These are phyloP conservation scores for Conidiobolus incongruus DNA, from an alignment of 371 early-diverging fungal species.

Conservation along the genomic window DNA sequence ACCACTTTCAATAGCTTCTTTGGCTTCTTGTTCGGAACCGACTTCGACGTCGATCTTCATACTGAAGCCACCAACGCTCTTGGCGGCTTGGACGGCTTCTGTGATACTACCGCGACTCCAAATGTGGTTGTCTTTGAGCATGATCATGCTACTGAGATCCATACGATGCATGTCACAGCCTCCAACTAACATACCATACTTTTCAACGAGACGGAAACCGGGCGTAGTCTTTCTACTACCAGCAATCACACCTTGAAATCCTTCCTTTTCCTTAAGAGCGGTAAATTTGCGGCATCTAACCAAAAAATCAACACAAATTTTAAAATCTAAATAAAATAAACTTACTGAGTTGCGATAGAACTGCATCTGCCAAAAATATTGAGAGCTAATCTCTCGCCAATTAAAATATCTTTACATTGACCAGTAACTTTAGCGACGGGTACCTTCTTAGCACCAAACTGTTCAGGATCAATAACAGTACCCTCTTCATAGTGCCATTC, in stretches of 20 bases:
- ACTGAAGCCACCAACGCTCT: conserved; percentile 68
- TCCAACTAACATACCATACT: conserved; percentile 92
- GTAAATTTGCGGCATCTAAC: conserved; percentile 30
- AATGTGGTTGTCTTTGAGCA: conserved; percentile 97
- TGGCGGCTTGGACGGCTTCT: conserved; percentile 57
- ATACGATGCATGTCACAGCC: conserved; percentile 91
- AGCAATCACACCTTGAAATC: conserved; percentile 74
- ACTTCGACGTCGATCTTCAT: conserved; percentile 96
- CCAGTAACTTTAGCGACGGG: conserved; percentile 65
- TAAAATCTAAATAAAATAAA: conserved; percentile 1
- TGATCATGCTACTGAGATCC: conserved; percentile 92
- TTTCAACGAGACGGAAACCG: conserved; percentile 89
- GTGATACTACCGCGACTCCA: conserved; percentile 90
- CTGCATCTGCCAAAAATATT: conserved; percentile 86
- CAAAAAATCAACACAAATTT: not conserved
- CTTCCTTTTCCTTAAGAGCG: conserved; percentile 36
- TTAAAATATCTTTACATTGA: conserved; percentile 55
- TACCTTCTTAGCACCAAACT: conserved; percentile 9
- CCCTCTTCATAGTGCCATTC: conserved; percentile 73
- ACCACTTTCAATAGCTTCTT: conserved; percentile 87
- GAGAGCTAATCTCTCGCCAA: conserved; percentile 86
- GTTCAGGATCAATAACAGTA: conserved; percentile 37
- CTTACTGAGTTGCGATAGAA: conserved; percentile 71
- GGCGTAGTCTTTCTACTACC: conserved; percentile 98
- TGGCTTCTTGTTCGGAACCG: conserved; percentile 70